Conservation (phyloP, 176 grass and related monocot species). For the Rhynchospora tenuis region DNA sequence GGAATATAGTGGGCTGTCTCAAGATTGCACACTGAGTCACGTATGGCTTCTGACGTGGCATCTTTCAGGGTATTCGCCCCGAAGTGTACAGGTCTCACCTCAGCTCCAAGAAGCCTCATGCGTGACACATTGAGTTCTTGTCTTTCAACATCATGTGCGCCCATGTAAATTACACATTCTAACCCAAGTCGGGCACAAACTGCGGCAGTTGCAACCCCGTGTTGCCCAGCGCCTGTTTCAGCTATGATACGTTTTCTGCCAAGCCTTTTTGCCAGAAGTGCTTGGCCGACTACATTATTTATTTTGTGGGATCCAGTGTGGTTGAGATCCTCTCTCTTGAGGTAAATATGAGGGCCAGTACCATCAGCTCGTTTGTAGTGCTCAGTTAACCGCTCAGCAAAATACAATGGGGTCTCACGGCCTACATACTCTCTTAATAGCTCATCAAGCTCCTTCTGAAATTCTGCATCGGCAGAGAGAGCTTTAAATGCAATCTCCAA, state of each 20-base stretch:
- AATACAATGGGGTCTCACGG: conserved; percentile 85
- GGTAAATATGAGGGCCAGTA: conserved; percentile 62
- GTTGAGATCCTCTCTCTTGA: conserved; percentile 97
- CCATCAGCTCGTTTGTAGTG: conserved; percentile 61
- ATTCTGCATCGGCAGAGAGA: conserved; percentile 51
- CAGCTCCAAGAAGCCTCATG: conserved; percentile 90
- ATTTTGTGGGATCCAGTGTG: conserved; percentile 96
- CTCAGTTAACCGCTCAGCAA: conserved; percentile 66
- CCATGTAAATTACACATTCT: conserved; percentile 86
- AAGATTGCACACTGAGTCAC: conserved; percentile 75
- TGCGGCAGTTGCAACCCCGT: conserved; percentile 72
- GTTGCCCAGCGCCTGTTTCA: conserved; percentile 85
- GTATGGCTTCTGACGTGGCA: conserved; percentile 82
- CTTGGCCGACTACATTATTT: conserved; percentile 83
- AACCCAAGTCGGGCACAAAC: conserved; percentile 75
- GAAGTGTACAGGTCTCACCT: conserved; percentile 77
- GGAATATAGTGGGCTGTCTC: conserved; percentile 87
- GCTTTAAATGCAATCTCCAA: conserved; percentile 62
- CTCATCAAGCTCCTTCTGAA: conserved; percentile 68
- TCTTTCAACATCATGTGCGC: conserved; percentile 85
- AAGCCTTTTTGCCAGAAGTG: conserved; percentile 63
- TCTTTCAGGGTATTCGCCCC: conserved; percentile 89
- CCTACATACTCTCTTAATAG: conserved; percentile 83
- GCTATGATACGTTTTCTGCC: conserved; percentile 82
- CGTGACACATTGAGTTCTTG: conserved; percentile 79